Conservation (phyloP, 306 rosid genomes). For the Oxytropis ochrocephala region DNA sequence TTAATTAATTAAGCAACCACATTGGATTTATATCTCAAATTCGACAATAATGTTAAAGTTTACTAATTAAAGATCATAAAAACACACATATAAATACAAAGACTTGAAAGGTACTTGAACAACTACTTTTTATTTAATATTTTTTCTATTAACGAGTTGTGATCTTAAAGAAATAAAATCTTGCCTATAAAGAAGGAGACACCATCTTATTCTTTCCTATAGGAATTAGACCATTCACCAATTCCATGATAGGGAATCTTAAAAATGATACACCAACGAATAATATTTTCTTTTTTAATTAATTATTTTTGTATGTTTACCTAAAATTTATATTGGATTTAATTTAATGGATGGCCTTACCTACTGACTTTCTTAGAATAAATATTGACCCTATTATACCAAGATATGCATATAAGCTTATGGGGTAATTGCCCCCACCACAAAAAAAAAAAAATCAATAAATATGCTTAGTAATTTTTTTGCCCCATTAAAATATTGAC, state of each 20-base stretch:
- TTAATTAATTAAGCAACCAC: conserved; percentile 12
- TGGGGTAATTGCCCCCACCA: no score
- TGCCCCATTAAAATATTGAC: no score
- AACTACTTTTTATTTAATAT: conserved; percentile 1
- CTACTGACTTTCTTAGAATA: not conserved
- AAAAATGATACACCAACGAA: conserved; percentile 51
- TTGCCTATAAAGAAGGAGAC: not conserved
- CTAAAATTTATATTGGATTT: conserved; percentile 17
- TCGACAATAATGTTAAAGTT: not conserved
- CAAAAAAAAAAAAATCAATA: no score
- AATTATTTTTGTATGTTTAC: not conserved
- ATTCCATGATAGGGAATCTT: conserved; percentile 48
- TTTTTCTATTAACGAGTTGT: conserved; percentile 4
- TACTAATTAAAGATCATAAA: not conserved
- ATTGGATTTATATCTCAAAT: not conserved
- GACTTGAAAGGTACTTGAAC: conserved; percentile 18
- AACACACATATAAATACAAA: not conserved
- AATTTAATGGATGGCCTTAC: conserved; percentile 14
- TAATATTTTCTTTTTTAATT: conserved; percentile 1
- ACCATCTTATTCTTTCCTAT: conserved; percentile 7
- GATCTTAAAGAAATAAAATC: conserved; percentile 27
- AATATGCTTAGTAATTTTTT: no score
- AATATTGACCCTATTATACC: not conserved
- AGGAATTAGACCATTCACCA: conserved; percentile 38
- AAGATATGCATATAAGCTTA: no score